Conservation (phyloP, 2,329 filamentous ascomycete species). For the Botrytis tulipae region DNA sequence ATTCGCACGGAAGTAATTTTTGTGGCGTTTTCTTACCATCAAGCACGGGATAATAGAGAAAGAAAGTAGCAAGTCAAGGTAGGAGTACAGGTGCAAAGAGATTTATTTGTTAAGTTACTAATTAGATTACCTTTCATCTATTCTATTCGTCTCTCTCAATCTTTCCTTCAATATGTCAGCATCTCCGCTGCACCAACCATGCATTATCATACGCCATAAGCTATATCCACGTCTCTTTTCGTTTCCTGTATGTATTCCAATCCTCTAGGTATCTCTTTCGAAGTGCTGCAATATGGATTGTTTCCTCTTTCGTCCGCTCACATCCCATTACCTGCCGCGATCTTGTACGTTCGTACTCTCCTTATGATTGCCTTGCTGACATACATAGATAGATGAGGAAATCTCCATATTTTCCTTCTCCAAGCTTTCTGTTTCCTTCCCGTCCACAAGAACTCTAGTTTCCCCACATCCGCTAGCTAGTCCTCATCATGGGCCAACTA, state of each 20-base stretch:
- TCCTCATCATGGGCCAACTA: slow-evolving; percentile 23
- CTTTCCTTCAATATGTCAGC: neutral
- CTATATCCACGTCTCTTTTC: neutral
- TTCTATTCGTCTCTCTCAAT: neutral
- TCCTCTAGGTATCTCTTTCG: neutral
- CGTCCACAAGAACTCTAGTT: neutral
- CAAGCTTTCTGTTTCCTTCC: neutral
- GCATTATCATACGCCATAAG: neutral
- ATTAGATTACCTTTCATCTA: neutral
- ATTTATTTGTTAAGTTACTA: neutral
- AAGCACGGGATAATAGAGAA: neutral
- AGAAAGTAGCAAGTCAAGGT: neutral
- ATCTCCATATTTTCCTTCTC: neutral
- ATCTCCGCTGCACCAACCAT: neutral
- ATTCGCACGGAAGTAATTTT: neutral
- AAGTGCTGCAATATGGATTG: neutral
- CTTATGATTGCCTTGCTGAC: neutral
- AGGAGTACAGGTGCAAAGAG: neutral
- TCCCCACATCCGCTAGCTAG: slow-evolving; percentile 6
- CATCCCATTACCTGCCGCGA: neutral
- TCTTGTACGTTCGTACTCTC: neutral
- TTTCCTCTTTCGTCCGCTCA: neutral
- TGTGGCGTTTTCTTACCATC: neutral
- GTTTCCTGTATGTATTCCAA: neutral
- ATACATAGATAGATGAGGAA: slow-evolving; percentile 15